Conservation (phyloP, 495 filamentous ascomycete genomes). For the Aspergillus biplanus region DNA sequence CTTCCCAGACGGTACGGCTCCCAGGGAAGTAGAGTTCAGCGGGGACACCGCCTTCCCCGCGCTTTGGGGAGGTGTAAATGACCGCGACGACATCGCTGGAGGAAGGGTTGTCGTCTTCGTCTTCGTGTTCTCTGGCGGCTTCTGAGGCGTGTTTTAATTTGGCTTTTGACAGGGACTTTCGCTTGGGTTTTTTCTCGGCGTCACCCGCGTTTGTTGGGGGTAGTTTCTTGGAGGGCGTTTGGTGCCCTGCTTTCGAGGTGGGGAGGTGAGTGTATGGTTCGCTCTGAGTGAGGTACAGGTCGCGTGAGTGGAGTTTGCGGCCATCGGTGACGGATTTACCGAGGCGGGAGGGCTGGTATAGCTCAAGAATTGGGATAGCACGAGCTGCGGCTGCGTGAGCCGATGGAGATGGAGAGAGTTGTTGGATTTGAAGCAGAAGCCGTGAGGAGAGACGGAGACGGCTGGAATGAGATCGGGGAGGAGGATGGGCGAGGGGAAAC, state of each 20-base stretch:
- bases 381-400: slow-evolving; percentile 14
- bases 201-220: not conserved
- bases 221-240: not conserved
- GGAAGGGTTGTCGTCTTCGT: not conserved
- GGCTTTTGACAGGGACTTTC: not conserved
- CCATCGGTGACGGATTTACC: slow-evolving; percentile 30
- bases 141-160: not conserved
- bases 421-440: slow-evolving; percentile 46
- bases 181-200: not conserved
- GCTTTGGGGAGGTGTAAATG: slow-evolving; percentile 15
- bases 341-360: slow-evolving; percentile 40
- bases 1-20: slow-evolving; percentile 3
- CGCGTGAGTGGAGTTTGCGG: slow-evolving; percentile 33
- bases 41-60: not conserved
- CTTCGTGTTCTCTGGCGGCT: not conserved
- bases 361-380: slow-evolving; percentile 40
- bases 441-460: slow-evolving; percentile 37
- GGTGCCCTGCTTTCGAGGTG: not conserved
- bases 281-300: slow-evolving; percentile 40
- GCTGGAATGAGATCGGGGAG: slow-evolving; percentile 34
- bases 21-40: slow-evolving; percentile 17
- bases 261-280: slow-evolving; percentile 27
- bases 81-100: slow-evolving; percentile 14
- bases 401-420: slow-evolving; percentile 24
- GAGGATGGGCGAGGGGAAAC: slow-evolving; percentile 42